A percentile compares a stretch with the other conserved stretches of the same genome.
phyloP scores from a whole-genome alignment of 2,329 filamentous ascomycete species.

The Furcasterigmium furcatum region DNA sequence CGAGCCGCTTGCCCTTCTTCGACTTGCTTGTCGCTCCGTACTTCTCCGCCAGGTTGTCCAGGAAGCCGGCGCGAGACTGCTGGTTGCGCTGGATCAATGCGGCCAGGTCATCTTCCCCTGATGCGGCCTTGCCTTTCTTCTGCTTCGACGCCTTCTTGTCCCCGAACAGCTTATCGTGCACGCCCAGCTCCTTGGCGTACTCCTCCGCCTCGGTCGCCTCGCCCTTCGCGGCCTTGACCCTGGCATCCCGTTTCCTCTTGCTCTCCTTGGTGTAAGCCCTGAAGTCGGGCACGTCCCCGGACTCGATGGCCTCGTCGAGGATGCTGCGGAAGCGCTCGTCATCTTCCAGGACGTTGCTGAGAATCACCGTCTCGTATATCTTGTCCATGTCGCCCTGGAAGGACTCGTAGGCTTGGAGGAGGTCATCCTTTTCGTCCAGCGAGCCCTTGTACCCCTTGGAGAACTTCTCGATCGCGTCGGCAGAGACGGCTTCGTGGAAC shows the following conservation, averaged over 20 bases:
- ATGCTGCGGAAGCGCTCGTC: conserved; percentile 80
- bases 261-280: conserved; percentile 70
- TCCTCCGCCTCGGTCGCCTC: conserved; percentile 74
- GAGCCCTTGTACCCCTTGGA: conserved; percentile 78
- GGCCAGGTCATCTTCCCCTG: conserved; percentile 56
- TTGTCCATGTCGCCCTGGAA: conserved; percentile 71
- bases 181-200: conserved; percentile 70
- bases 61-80: conserved; percentile 60
- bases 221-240: conserved; percentile 58
- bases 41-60: conserved; percentile 75
- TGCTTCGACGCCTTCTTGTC: conserved; percentile 37
- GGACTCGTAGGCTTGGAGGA: conserved; percentile 73
- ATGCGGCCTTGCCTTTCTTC: conserved; percentile 31
- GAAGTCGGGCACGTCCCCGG: conserved; percentile 63
- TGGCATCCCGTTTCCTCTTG: conserved; percentile 57
- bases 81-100: conserved; percentile 74
- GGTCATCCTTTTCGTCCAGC: conserved; percentile 76
- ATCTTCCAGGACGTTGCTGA: conserved; percentile 79
- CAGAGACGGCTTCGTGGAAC: conserved; percentile 72
- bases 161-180: conserved; percentile 67
- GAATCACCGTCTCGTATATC: conserved; percentile 81
- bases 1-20: conserved; percentile 51
- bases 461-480: conserved; percentile 72
- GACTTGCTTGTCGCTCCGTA: conserved; percentile 51
- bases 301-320: conserved; percentile 76